Base-by-base conservation (phyloP, 2,329 filamentous ascomycete species). In the Sporothrix luriei region DNA sequence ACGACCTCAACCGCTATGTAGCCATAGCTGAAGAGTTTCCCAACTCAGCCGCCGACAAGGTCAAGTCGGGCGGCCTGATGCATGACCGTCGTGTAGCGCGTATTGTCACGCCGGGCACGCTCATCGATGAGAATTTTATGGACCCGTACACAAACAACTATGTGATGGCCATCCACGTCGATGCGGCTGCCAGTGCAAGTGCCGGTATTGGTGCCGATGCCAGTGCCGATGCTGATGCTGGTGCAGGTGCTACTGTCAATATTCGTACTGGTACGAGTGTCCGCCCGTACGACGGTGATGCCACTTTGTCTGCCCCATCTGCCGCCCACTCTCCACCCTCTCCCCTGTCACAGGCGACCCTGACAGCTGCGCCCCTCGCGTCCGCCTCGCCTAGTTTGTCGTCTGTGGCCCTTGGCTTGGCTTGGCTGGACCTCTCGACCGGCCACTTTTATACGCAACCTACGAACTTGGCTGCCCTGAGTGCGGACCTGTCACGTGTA, bases 111-210 rank as follows among this genome's bases (percentile, higher is more conserved):
- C 93, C 95, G 0, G 95, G 95, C 24, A 99, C 95, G 1, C 83
- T 99, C 68, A 97, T 99, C 74, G 95, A 99, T 79, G 95, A 99
- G 80, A 94, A 93, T 75, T 99, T 98, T 78, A 93, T 99, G 84
- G 92, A 98, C 77, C 92, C 93, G 1, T 94, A 91, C 77, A 89
- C 92, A 75, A 97, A 95, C 79, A 98, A 97, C 78, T 99, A 94
- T 78, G 84, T 98, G 46, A 86, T 98, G 77, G 90, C 92, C 49
- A 86, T 98, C 62, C 87, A 96, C 76, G 78, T 91, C 38, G 64
- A 51, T 51, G 29, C 26, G 21, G 4, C 19, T 24, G 54, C 10
- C 4, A 26, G 38, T 33, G 43, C 2, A 7, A 21, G 21, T 26
- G 24, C 26, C 9, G n/a, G 21, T 4, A 14, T 43, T 16, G 13